phyloP scores from a whole-genome alignment of 805 yeast genomes.

The Suhomyces pyralidae region DNA sequence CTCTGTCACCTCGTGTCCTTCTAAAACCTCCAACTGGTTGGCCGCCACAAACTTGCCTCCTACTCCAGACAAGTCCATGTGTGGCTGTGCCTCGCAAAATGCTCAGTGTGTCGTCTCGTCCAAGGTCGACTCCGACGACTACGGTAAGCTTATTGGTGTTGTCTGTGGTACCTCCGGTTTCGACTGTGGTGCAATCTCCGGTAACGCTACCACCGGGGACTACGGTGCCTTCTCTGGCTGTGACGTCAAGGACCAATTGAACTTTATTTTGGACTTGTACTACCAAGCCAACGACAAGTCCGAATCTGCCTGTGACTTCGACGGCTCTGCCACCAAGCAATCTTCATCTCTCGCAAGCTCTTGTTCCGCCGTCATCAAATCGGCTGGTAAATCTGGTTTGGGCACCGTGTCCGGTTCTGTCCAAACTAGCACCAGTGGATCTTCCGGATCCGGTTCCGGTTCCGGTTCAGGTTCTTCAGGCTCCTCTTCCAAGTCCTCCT shows the following conservation, averaged over 20 bases:
- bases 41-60: constrained; percentile 43
- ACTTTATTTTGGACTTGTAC: constrained; percentile 39
- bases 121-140: constrained; percentile 28
- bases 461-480: constrained; percentile 8
- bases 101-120: constrained; percentile 34
- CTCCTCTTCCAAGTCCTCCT: constrained; percentile 9
- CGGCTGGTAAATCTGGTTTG: constrained; percentile 71
- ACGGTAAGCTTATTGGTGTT: constrained; percentile 30
- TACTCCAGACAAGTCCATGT: constrained; percentile 37
- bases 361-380: constrained; percentile 54
- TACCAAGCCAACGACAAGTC: constrained; percentile 27
- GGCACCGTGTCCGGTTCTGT: constrained; percentile 47
- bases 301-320: constrained; percentile 35
- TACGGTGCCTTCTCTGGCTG: constrained; percentile 45
- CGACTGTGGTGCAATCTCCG: constrained; percentile 37
- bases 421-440: constrained; percentile 28
- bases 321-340: constrained; percentile 40
- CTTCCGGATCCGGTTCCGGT: constrained; percentile 18
- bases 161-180: constrained; percentile 26
- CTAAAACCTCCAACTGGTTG: constrained; percentile 30
- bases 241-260: constrained; percentile 32
- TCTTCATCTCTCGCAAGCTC: constrained; percentile 49
- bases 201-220: constrained; percentile 37
- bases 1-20: constrained; percentile 36
- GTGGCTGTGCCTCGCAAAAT: constrained; percentile 35